These are phyloP conservation scores for Aspergillus puulaauensis DNA, from an alignment of 2,329 filamentous ascomycete species.

Conservation along the genomic window DNA sequence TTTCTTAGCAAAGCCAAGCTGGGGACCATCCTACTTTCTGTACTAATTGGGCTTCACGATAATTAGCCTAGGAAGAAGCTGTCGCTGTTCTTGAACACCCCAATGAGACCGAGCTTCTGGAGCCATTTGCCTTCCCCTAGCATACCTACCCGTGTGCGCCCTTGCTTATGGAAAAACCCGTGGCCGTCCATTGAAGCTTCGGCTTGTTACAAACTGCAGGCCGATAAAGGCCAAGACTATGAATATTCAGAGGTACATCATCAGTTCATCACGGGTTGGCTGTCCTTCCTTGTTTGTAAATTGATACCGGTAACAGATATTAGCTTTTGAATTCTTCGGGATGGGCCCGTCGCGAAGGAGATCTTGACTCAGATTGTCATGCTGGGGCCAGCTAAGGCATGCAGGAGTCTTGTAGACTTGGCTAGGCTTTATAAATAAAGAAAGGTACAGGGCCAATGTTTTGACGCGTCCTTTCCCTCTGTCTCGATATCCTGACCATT, in stretches of 20 bases:
- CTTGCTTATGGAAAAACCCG: background rate
- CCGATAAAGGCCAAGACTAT: background rate
- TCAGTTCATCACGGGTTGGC: background rate
- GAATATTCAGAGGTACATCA: background rate
- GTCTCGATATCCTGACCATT: background rate
- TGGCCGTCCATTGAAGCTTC: background rate
- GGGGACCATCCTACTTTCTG: background rate
- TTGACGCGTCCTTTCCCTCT: background rate
- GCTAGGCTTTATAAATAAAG: constrained; percentile 1
- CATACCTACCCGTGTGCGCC: background rate
- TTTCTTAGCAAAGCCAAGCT: background rate
- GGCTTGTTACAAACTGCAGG: background rate
- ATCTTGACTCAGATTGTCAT: constrained; percentile 6
- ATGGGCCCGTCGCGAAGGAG: constrained; percentile 11
- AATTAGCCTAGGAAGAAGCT: background rate
- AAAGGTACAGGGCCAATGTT: background rate
- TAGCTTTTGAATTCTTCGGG: constrained; percentile 2
- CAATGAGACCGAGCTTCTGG: background rate
- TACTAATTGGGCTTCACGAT: background rate
- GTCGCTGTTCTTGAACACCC: background rate
- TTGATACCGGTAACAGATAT: background rate
- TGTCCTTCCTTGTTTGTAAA: background rate
- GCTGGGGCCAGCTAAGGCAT: constrained; percentile 10
- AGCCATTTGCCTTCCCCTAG: background rate
- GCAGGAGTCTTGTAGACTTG: constrained; percentile 8